phyloP scores from a whole-genome alignment of 1,284 basidiomycete species.

The Ustilago crameri region DNA sequence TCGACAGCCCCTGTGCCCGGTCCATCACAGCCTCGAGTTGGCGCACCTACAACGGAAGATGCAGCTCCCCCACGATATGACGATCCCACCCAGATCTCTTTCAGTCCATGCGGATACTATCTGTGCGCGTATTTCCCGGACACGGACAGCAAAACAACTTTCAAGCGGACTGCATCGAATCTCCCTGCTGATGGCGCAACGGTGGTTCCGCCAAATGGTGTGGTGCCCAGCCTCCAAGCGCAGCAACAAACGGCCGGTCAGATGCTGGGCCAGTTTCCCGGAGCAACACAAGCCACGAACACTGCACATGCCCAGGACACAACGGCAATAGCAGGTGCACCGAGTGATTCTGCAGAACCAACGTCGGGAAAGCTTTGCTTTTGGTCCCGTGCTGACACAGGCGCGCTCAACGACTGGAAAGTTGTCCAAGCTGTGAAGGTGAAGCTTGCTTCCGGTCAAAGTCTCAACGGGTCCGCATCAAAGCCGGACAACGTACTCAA shows the following conservation, averaged over 20 bases:
- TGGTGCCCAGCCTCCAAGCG: background rate
- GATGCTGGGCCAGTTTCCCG: conserved; percentile 10
- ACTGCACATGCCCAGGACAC: conserved; percentile 1
- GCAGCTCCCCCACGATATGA: conserved; percentile 6
- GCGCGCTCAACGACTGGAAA: conserved; percentile 45
- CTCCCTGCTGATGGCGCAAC: background rate
- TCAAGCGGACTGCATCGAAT: background rate
- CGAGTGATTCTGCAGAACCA: background rate
- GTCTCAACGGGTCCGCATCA: background rate
- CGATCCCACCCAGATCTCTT: conserved; percentile 37
- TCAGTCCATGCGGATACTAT: conserved; percentile 50
- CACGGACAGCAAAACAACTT: background rate
- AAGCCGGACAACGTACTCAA: conserved; percentile 41
- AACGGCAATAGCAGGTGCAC: background rate
- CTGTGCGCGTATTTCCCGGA: conserved; percentile 36
- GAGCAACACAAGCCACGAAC: background rate
- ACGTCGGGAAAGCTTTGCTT: conserved; percentile 27
- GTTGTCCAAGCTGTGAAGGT: conserved; percentile 20
- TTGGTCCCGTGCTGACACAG: conserved; percentile 44
- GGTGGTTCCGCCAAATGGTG: background rate
- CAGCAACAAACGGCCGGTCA: background rate
- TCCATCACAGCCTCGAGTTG: conserved; percentile 8
- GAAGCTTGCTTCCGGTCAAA: background rate
- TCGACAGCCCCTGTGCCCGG: conserved; percentile 2
- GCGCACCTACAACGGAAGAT: background rate